Evolutionary conservation across 192 early-diverging fungal species (phyloP).

Genomic region (Coemansia sp.): DNA sequence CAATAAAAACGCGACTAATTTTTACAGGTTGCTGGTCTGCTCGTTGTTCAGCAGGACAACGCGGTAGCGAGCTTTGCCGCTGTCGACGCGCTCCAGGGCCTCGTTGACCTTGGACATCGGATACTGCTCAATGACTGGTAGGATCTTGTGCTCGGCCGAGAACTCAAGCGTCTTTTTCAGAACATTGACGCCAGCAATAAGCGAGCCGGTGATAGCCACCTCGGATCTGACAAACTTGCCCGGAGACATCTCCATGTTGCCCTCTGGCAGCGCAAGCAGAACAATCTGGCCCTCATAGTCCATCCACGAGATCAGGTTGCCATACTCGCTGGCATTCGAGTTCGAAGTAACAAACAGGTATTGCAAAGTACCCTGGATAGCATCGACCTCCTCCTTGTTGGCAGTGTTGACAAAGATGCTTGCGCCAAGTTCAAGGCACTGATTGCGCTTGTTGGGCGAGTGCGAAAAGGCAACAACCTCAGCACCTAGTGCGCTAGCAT

Average conservation of each 20-base stretch:
- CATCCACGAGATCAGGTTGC: conserved; percentile 51
- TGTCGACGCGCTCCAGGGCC: conserved; percentile 61
- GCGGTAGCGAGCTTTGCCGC: conserved; percentile 68
- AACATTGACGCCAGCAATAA: conserved; percentile 62
- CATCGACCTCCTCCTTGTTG: conserved; percentile 29
- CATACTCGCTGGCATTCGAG: conserved; percentile 49
- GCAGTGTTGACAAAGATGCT: conserved; percentile 52
- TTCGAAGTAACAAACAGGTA: conserved; percentile 41
- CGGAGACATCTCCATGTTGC: conserved; percentile 51
- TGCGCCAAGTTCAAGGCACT: conserved; percentile 59
- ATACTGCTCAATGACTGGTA: conserved; percentile 64
- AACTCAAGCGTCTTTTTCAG: conserved; percentile 68
- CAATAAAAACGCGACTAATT: too few species aligned
- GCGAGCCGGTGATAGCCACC: conserved; percentile 62
- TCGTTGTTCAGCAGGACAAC: conserved; percentile 58
- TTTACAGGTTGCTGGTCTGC: conserved; percentile 8
- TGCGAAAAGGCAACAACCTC: conserved; percentile 61
- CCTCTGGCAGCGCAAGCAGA: conserved; percentile 67
- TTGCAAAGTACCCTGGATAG: conserved; percentile 24
- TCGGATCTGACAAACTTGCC: conserved; percentile 51
- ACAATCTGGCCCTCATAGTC: conserved; percentile 62
- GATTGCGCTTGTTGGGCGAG: conserved; percentile 58
- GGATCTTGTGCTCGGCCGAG: conserved; percentile 63
- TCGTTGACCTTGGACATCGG: conserved; percentile 64
- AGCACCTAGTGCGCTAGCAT: conserved; percentile 54